A percentile compares a stretch with the other conserved stretches of the same genome.
Conservation (phyloP, 1,139 yeast genomes). For the Hansenula sp. region DNA sequence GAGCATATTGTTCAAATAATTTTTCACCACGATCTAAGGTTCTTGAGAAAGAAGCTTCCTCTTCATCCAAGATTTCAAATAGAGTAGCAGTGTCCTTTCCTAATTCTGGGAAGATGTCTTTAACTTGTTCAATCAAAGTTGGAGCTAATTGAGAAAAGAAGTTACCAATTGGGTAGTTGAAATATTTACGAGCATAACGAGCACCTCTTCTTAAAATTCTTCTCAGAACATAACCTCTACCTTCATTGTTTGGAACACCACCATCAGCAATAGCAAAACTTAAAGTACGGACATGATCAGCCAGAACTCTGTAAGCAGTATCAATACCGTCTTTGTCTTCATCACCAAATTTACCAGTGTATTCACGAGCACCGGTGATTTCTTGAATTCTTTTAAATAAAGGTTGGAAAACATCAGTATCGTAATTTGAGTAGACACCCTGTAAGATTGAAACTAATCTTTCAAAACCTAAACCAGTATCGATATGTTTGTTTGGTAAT, state of each 20-base stretch:
- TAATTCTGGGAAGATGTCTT: constrained; percentile 89
- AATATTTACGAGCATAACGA: constrained; percentile 92
- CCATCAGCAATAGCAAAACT: constrained; percentile 97
- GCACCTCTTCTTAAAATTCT: constrained; percentile 97
- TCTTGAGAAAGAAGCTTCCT: constrained; percentile 89
- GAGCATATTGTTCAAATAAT: constrained; percentile 88
- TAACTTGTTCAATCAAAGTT: constrained; percentile 83
- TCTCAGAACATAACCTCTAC: constrained; percentile 96
- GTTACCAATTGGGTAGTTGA: constrained; percentile 91
- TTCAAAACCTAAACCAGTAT: constrained; percentile 98
- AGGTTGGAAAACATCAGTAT: constrained; percentile 94
- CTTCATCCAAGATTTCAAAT: constrained; percentile 90
- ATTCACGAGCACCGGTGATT: constrained; percentile 88
- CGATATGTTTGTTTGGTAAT: constrained; percentile 91
- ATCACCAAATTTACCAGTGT: constrained; percentile 86
- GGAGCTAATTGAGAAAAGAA: constrained; percentile 92
- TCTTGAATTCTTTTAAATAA: constrained; percentile 81
- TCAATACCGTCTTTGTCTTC: constrained; percentile 94
- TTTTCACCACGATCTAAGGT: constrained; percentile 98
- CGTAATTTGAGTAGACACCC: constrained; percentile 87
- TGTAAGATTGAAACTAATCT: constrained; percentile 93
- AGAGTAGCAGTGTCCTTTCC: constrained; percentile 66
- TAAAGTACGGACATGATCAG: constrained; percentile 96
- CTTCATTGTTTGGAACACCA: constrained; percentile 98
- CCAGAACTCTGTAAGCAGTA: constrained; percentile 96